These are phyloP conservation scores for Yamadazyma mexicana DNA, from an alignment of 1,139 yeast genomes.

Conservation along the genomic window DNA sequence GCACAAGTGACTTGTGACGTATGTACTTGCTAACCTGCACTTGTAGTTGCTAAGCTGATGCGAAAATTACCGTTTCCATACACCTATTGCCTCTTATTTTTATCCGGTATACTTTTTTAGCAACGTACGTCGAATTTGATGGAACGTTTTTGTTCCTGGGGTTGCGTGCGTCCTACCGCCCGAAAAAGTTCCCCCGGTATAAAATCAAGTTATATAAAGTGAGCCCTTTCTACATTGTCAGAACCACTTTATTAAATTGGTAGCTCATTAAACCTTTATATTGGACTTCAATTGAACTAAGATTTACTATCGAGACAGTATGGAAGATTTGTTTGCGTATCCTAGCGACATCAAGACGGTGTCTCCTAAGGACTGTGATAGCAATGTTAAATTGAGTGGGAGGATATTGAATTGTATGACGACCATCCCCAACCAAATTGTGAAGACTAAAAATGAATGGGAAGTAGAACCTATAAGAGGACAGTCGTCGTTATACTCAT, in stretches of 20 bases:
- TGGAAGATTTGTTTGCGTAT: constrained; percentile 16
- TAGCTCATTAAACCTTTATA: not conserved
- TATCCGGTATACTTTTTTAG: too few species aligned
- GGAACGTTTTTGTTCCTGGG: too few species aligned
- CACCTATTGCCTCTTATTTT: too few species aligned
- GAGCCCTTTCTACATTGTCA: too few species aligned
- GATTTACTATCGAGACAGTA: not conserved
- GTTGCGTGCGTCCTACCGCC: too few species aligned
- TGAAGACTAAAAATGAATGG: constrained; percentile 41
- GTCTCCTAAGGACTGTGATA: constrained; percentile 28
- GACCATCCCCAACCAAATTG: constrained; percentile 63
- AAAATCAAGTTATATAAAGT: not conserved
- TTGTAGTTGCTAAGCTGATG: too few species aligned
- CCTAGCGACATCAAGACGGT: constrained; percentile 26
- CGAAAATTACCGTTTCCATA: too few species aligned
- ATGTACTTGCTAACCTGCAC: too few species aligned
- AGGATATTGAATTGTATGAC: constrained; percentile 70
- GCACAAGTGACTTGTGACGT: too few species aligned
- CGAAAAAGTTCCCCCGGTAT: constrained; percentile 3
- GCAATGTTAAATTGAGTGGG: constrained; percentile 49
- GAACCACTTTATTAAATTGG: not conserved
- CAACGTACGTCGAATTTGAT: too few species aligned
- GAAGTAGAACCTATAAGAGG: constrained; percentile 72
- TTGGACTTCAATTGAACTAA: not conserved
- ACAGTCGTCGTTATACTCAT: constrained; percentile 79